phyloP scores from a whole-genome alignment of 2,329 filamentous ascomycete genomes.

The Thermothelomyces thermophilus region DNA sequence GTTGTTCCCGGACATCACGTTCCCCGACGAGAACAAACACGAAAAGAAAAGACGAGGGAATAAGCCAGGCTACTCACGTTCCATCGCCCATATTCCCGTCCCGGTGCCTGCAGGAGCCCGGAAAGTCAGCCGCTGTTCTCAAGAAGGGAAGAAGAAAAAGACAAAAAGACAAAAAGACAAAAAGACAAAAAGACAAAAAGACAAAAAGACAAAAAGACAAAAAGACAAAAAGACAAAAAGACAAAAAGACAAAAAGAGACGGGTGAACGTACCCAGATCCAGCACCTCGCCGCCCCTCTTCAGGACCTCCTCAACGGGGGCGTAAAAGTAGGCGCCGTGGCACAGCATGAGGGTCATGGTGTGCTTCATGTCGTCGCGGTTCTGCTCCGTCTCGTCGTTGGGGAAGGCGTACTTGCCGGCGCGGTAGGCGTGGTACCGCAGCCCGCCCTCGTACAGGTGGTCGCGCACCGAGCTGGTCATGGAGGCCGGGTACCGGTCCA shows the following conservation, averaged over 20 bases:
- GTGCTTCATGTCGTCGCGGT: constrained; percentile 38
- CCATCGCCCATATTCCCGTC: constrained; percentile 45
- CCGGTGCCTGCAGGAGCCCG: constrained; percentile 37
- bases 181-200: background rate
- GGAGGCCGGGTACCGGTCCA: constrained; percentile 26
- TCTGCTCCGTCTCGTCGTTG: constrained; percentile 37
- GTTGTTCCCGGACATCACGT: background rate
- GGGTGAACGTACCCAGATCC: constrained; percentile 41
- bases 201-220: background rate
- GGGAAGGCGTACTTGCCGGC: constrained; percentile 33
- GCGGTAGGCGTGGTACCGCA: constrained; percentile 33
- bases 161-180: background rate
- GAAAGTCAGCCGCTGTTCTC: constrained; percentile 15
- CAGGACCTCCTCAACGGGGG: constrained; percentile 37
- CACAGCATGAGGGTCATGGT: constrained; percentile 32
- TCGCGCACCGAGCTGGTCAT: constrained; percentile 26
- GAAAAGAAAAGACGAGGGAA: too few species aligned
- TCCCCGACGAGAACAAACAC: constrained; percentile 11
- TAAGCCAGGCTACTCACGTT: constrained; percentile 35
- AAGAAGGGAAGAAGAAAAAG: background rate
- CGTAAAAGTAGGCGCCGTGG: constrained; percentile 36
- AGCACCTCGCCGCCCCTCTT: constrained; percentile 37
- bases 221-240: background rate
- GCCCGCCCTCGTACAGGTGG: constrained; percentile 30
- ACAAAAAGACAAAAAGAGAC: constrained; percentile 1